Conservation (phyloP, 192 early-diverging fungal genomes). For the Gaertneriomyces semiglobifer region DNA sequence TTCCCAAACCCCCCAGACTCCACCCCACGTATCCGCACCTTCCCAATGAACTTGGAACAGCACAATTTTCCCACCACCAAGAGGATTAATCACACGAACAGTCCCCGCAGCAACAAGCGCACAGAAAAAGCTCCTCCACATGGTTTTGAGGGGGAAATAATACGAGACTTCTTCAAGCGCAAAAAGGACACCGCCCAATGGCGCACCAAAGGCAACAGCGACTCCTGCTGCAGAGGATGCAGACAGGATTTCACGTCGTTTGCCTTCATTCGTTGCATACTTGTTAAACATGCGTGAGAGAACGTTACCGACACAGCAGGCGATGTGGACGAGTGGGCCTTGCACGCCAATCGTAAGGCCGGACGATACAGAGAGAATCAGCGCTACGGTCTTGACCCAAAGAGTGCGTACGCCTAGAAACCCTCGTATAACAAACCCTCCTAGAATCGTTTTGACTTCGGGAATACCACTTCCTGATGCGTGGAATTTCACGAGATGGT, state of each 20-base stretch:
- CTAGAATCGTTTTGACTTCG: conserved; percentile 93
- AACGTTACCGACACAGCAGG: conserved; percentile 88
- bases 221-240: conserved; percentile 89
- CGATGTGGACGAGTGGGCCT: conserved; percentile 93
- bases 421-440: conserved; percentile 91
- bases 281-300: conserved; percentile 71
- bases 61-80: conserved; percentile 82
- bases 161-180: conserved; percentile 87
- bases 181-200: conserved; percentile 83
- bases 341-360: conserved; percentile 55
- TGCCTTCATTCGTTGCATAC: conserved; percentile 75
- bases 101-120: conserved; percentile 90
- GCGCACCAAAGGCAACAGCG: conserved; percentile 94
- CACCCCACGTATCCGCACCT: conserved; percentile 44
- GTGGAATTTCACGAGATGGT: conserved; percentile 23
- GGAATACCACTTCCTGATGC: conserved; percentile 75
- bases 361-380: conserved; percentile 40
- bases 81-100: conserved; percentile 66
- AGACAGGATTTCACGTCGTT: conserved; percentile 43
- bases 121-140: conserved; percentile 96
- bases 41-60: conserved; percentile 93
- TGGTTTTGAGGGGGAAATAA: conserved; percentile 88
- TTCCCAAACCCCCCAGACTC: conserved; percentile 87
- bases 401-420: conserved; percentile 88
- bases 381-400: conserved; percentile 38